Evolutionary conservation across 257 asterid species (phyloP), one percentile per base, ranked within the genome.

Genomic region (Fraxinus cuspidata): DNA sequence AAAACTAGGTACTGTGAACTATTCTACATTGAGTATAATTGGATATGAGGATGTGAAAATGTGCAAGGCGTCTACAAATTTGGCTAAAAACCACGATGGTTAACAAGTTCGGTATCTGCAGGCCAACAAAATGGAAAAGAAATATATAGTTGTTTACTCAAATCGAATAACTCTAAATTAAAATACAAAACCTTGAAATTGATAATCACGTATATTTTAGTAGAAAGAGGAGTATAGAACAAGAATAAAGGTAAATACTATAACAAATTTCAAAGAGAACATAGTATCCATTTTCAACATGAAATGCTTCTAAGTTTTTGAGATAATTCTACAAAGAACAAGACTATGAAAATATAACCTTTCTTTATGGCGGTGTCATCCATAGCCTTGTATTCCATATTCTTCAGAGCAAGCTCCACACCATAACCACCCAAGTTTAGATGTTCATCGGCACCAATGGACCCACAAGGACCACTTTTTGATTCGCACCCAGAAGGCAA

Each of bases 311-410:
- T 12, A 5, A 44, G 74, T 81, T 42, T 27, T 70, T 49, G 51
- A 82, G 78, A 66, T 72, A 65, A 72, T 40, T 25, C 38, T 32
- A 69, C 56, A 72, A 31, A 72, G 32, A 80, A 78, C 58, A 77
- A 80, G 72, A 70, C 16, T 28, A 81, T 4, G 9, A 66, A 37
- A 64, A 71, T 21, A 82, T 51, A 64, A 92, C 99, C 97, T 90
- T 90, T 92, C 83, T 88, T 93, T 28, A 96, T 77, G 12, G 88
- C 84, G 77, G 92, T 93, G 85, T 96, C 99, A 88, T 96, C 99
- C 94, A 96, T 96, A 78, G 99, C 97, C 83, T 96, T 96, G 85
- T 96, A 96, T 80, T 96, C 99, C 99, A 96, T 96, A 85, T 96
- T 96, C 88, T 96, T 96, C 90, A 96, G 82, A 72, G 99, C 99